Percentiles rank a stretch among this genome's conserved stretches.
Conservation (phyloP, 768 basidiomycete genomes). For the Podaxis sp. region DNA sequence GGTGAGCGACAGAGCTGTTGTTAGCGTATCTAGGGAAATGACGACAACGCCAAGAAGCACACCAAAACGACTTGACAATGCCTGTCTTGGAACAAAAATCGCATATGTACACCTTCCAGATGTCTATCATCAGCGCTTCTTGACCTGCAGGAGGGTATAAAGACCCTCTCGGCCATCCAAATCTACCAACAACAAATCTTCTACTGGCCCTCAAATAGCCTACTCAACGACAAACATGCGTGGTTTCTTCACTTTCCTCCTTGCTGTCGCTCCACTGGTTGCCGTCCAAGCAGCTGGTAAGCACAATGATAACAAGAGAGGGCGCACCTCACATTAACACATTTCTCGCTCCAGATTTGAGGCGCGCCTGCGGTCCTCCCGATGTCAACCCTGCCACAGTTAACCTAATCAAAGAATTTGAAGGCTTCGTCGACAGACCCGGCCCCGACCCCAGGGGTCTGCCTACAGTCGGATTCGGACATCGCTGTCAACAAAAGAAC, state of each 20-base stretch:
- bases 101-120: not conserved
- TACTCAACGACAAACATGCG: not conserved
- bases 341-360: not conserved
- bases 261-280: not conserved
- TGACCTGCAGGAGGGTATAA: not conserved
- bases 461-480: not conserved
- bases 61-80: not conserved
- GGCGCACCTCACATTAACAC: not conserved
- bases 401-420: not conserved
- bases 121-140: not conserved
- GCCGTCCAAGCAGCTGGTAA: not conserved
- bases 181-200: not conserved
- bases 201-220: not conserved
- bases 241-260: not conserved
- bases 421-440: not conserved
- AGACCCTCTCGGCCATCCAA: not conserved
- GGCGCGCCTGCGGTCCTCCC: not conserved
- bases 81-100: not conserved
- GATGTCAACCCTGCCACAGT: not conserved
- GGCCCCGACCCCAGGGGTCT: not conserved
- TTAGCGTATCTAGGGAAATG: not conserved
- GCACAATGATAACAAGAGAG: not conserved
- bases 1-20: too few species aligned
- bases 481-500: slow-evolving; percentile 16
- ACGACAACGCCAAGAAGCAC: not conserved